A percentile compares a stretch with the other conserved stretches of the same genome.
Evolutionary conservation across 2,329 filamentous ascomycete genomes (phyloP).

Genomic region (Phyllosticta citrichinensis): DNA sequence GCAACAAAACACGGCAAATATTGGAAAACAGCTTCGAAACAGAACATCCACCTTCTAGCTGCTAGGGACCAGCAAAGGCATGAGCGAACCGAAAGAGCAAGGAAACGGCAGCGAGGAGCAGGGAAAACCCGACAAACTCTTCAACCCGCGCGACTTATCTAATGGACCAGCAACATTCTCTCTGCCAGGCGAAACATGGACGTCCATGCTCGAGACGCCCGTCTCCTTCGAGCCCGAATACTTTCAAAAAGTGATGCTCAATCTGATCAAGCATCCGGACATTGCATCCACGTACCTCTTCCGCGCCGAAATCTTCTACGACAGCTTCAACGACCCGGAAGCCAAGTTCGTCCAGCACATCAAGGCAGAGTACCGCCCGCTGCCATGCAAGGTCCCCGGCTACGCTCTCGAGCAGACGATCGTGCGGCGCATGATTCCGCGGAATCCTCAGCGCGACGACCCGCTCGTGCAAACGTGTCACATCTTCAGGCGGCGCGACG

Average conservation of each 20-base stretch:
- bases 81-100: neutral
- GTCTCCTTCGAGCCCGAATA: conserved; percentile 55
- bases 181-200: conserved; percentile 27
- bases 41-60: neutral
- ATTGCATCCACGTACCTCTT: conserved; percentile 70
- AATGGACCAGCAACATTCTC: conserved; percentile 13
- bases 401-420: conserved; percentile 51
- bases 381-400: conserved; percentile 15
- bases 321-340: conserved; percentile 33
- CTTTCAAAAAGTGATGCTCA: conserved; percentile 60
- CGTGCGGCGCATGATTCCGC: conserved; percentile 67
- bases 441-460: conserved; percentile 67
- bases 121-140: conserved; percentile 16
- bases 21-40: neutral
- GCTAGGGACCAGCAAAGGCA: neutral
- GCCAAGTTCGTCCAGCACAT: conserved; percentile 39
- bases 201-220: conserved; percentile 26
- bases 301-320: conserved; percentile 62
- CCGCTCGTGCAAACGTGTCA: conserved; percentile 75
- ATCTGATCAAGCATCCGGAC: conserved; percentile 70
- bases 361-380: conserved; percentile 29
- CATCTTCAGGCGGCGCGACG: conserved; percentile 42
- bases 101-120: neutral
- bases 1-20: neutral
- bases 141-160: conserved; percentile 25